Base-by-base conservation (phyloP, 208 protist genomes). In the Trypanosoma platydactyli region DNA sequence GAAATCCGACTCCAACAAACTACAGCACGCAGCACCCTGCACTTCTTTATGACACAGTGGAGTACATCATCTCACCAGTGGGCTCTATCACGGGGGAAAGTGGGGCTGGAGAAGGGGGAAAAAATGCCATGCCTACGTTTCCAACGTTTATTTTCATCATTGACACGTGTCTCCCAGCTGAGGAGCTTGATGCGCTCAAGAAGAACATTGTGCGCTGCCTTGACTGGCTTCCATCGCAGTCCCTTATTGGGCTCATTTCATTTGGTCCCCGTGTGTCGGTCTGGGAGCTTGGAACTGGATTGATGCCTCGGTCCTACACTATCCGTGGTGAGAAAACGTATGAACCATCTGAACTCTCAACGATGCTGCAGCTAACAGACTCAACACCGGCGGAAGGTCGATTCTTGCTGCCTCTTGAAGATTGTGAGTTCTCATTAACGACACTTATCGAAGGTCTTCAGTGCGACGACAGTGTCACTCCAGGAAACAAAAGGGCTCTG, bases 241-340 rank as follows among this genome's bases (percentile, higher is more conserved):
- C 98, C 1, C 80, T 98, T 16, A 92, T 99, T 22, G 98, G 98
- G 18, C 79, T 99, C 18, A 97, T 99, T 60, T 98, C 98, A 2
- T 99, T 98, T 72, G 98, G 98, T 18, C 88, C 94, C 7, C 97
- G 85, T 27, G 89, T 98, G 49, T 63, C 68, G 0, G 80, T 96
- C 35, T 92, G 90, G 84, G 86, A 97, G 56, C 62, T 98, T 13
- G 73, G 78, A 48, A 56, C 41, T 25, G 22, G 56, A 24, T 40
- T 57, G 0, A 50, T 98, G 22, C 63, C 92, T 16, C 84, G 88
- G 58, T 81, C 93, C 58, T 82, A 89, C 68, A 71, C 70, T 38
- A 64, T 93, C 29, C 89, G 84, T 12, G 91, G 88, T 46, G 78
- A 88, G 20, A 65, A 57, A 20, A 53, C 65, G 15, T 88, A 92